Percentiles rank a stretch among this genome's conserved stretches.
Evolutionary conservation across 129 eudicot species (phyloP).

Genomic region (Oenanthe sinensis): DNA sequence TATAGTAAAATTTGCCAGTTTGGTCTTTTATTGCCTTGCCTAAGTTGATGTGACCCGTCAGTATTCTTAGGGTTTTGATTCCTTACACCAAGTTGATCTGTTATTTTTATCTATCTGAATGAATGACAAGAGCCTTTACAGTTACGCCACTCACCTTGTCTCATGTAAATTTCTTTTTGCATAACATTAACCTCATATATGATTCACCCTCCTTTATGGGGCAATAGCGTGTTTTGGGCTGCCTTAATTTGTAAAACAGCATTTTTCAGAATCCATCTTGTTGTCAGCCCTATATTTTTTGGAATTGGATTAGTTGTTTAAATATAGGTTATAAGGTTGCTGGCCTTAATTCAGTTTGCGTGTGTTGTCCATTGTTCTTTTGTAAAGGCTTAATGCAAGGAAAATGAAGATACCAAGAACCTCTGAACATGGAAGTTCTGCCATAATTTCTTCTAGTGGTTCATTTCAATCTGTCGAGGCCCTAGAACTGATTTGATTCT

Average conservation of each 20-base stretch:
- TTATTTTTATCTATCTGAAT: neutral
- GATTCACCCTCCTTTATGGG: neutral
- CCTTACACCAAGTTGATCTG: neutral
- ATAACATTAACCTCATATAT: neutral
- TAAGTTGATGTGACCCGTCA: too few relatives aligned
- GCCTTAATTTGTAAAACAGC: neutral
- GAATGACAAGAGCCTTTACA: neutral
- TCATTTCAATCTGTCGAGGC: neutral
- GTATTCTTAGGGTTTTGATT: too few relatives aligned
- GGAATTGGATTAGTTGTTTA: neutral
- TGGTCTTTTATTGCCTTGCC: too few relatives aligned
- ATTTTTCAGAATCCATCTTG: neutral
- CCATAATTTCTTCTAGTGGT: neutral
- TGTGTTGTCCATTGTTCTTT: neutral
- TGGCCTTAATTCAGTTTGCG: neutral
- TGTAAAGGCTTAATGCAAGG: neutral
- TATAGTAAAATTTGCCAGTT: too few relatives aligned
- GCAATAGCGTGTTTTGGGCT: neutral
- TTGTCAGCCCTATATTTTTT: neutral
- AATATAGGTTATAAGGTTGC: neutral
- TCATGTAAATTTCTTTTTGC: neutral
- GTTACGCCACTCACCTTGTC: neutral
- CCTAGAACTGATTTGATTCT: neutral
- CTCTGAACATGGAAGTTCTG: neutral
- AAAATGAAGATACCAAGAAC: neutral